phyloP scores from a whole-genome alignment of 257 asterid genomes.

The Anisodus acutangulus region DNA sequence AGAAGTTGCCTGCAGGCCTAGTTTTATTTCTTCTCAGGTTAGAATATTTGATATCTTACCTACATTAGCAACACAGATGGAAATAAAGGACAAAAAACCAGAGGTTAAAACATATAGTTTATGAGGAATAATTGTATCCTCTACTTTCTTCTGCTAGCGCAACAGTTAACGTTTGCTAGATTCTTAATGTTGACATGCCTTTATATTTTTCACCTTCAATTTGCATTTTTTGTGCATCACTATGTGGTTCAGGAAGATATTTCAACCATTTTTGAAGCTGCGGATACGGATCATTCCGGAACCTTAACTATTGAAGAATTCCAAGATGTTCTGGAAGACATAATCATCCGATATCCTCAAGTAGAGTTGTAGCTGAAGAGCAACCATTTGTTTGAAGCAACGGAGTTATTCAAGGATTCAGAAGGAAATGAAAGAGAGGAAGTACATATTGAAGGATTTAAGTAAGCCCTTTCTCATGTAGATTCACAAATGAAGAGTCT shows the following conservation, averaged over 20 bases:
- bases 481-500: conserved; percentile 87
- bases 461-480: conserved; percentile 65
- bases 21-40: background rate
- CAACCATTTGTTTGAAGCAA: conserved; percentile 54
- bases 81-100: background rate
- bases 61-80: background rate
- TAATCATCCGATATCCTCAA: conserved; percentile 84
- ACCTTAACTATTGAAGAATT: conserved; percentile 77
- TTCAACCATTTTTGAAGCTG: conserved; percentile 71
- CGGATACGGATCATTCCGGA: conserved; percentile 83
- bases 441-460: conserved; percentile 78
- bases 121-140: background rate
- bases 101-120: background rate
- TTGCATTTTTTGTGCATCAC: background rate
- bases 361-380: conserved; percentile 76
- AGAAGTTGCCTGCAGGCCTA: background rate
- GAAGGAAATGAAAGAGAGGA: conserved; percentile 65
- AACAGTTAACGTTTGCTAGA: background rate
- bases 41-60: background rate
- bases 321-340: conserved; percentile 84
- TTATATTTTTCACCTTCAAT: background rate
- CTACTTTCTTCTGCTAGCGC: background rate
- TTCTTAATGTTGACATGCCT: background rate
- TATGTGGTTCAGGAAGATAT: conserved; percentile 74
- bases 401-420: conserved; percentile 65